Percentiles rank a stretch among this genome's conserved stretches.
Conservation (phyloP, 2,329 filamentous ascomycete genomes). For the Alternaria ethzedia region DNA sequence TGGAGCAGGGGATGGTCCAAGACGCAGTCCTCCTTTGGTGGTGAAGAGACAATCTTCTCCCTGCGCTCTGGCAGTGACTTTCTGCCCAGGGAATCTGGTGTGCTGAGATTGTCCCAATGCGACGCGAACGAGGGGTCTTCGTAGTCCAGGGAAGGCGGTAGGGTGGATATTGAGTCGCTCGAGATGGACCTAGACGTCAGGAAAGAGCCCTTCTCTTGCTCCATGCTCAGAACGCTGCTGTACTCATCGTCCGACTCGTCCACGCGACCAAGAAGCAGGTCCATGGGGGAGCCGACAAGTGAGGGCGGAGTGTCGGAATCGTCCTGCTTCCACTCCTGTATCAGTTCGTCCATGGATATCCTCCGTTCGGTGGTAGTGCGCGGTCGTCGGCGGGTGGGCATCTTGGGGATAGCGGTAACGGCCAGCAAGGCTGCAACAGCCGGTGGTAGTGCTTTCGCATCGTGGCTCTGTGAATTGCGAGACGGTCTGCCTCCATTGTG, state of each 20-base stretch:
- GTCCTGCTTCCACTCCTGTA: constrained; percentile 62
- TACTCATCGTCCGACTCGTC: constrained; percentile 54
- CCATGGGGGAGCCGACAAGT: constrained; percentile 56
- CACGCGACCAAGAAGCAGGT: constrained; percentile 62
- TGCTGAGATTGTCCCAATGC: constrained; percentile 45
- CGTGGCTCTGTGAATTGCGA: constrained; percentile 44
- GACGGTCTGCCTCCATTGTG: constrained; percentile 37
- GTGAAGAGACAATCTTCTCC: constrained; percentile 56
- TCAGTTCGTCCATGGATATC: constrained; percentile 64
- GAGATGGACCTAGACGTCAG: constrained; percentile 58
- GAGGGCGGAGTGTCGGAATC: constrained; percentile 47
- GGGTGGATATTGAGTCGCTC: constrained; percentile 63
- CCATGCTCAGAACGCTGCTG: constrained; percentile 53
- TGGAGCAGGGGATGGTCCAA: constrained; percentile 64
- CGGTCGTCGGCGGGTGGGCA: constrained; percentile 50
- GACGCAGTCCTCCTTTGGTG: constrained; percentile 60
- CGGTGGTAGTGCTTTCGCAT: constrained; percentile 57
- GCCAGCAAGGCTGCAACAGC: constrained; percentile 65
- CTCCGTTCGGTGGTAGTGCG: constrained; percentile 50
- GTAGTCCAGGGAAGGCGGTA: constrained; percentile 51
- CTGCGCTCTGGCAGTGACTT: constrained; percentile 48
- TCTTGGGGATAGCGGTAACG: constrained; percentile 65
- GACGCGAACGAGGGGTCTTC: constrained; percentile 58
- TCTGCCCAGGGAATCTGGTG: constrained; percentile 39
- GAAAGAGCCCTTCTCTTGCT: constrained; percentile 49